Evolutionary conservation across 768 basidiomycete genomes (phyloP).

Genomic region (Galerina sulciceps): DNA sequence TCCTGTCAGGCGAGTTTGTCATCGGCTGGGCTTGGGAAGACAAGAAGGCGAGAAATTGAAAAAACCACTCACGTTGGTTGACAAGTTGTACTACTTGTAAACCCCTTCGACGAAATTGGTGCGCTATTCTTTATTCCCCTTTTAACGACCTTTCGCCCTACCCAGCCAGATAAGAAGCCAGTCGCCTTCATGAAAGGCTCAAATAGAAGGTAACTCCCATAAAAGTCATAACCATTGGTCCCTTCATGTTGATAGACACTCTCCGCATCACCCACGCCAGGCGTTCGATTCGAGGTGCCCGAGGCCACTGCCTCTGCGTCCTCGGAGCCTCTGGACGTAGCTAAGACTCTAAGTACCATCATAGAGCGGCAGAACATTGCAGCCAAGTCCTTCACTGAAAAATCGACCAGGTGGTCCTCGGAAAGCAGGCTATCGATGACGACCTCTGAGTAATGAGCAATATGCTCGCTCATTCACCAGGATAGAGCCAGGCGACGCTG

Average conservation of each 20-base stretch:
- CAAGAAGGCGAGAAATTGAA: too few species aligned
- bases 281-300: conserved; percentile 86
- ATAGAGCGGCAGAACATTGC: conserved; percentile 62
- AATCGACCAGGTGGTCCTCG: conserved; percentile 90
- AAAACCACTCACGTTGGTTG: not conserved
- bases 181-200: conserved; percentile 86
- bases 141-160: not conserved
- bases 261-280: conserved; percentile 96
- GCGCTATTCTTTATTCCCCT: too few species aligned
- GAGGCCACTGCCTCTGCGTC: conserved; percentile 72
- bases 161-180: conserved; percentile 94
- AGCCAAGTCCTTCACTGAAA: conserved; percentile 34
- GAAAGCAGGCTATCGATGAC: conserved; percentile 98
- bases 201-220: conserved; percentile 83
- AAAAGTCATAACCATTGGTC: conserved; percentile 93
- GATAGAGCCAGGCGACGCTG: conserved; percentile 94
- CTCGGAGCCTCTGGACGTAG: conserved; percentile 93
- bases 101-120: conserved; percentile 99
- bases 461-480: conserved; percentile 92
- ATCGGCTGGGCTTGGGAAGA: too few species aligned
- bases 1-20: conserved; percentile 1
- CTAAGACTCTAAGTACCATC: conserved; percentile 79
- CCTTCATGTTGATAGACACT: conserved; percentile 85
- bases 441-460: conserved; percentile 95
- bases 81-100: conserved; percentile 41